phyloP scores from a whole-genome alignment of 768 basidiomycete species.

The Lyophyllum semitale region DNA sequence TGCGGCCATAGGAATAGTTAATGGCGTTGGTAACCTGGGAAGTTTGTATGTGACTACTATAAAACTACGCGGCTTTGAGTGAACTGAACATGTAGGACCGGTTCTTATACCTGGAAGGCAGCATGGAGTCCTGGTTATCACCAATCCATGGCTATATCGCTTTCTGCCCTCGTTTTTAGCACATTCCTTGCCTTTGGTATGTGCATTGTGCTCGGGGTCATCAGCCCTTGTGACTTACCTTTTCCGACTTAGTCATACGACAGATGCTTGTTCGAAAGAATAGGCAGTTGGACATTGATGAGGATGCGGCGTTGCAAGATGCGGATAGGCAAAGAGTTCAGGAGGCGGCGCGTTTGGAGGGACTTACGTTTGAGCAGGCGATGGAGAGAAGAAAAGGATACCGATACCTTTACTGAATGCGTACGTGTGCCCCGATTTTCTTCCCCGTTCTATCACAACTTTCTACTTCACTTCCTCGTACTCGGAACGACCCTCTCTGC shows the following conservation, averaged over 20 bases:
- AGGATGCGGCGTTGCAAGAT: conserved; percentile 42
- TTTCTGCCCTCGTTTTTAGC: conserved; percentile 35
- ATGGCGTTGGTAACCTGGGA: conserved; percentile 57
- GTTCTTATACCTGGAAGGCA: conserved; percentile 63
- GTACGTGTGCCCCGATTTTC: too few relatives aligned
- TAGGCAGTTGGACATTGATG: conserved; percentile 48
- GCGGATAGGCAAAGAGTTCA: conserved; percentile 52
- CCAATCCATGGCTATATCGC: conserved; percentile 57
- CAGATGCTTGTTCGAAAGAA: conserved; percentile 56
- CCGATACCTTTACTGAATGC: conserved; percentile 52
- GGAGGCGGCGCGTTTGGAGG: conserved; percentile 60
- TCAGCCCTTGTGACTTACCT: not conserved
- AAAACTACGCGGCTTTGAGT: not conserved
- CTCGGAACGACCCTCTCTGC: too few relatives aligned
- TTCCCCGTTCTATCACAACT: too few relatives aligned
- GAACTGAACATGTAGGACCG: conserved; percentile 39
- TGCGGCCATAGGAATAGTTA: conserved; percentile 64
- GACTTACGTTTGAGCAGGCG: conserved; percentile 61
- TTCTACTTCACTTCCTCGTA: too few relatives aligned
- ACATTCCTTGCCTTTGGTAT: conserved; percentile 32
- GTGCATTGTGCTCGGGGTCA: conserved; percentile 2
- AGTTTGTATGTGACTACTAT: conserved; percentile 43
- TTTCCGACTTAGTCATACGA: conserved; percentile 36
- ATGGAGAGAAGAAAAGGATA: conserved; percentile 57
- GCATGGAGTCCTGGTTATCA: conserved; percentile 66